phyloP scores from a whole-genome alignment of 768 basidiomycete species.

The Gymnopilus junonius region DNA sequence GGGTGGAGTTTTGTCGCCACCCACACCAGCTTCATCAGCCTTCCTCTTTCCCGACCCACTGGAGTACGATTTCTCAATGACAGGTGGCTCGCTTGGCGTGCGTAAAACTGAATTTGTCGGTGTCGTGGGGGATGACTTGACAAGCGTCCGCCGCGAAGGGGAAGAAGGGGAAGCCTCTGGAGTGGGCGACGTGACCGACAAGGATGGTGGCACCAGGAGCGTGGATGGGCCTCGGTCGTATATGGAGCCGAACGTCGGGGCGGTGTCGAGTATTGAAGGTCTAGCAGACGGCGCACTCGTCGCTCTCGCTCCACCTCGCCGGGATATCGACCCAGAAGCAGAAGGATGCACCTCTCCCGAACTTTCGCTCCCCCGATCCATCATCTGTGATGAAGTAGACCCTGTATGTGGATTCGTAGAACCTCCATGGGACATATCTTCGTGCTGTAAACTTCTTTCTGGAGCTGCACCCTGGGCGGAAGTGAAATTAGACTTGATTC shows the following conservation, averaged over 20 bases:
- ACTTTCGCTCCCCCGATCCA: slow-evolving; percentile 22
- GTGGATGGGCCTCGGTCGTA: slow-evolving; percentile 33
- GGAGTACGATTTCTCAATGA: slow-evolving; percentile 38
- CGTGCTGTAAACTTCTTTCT: slow-evolving; percentile 14
- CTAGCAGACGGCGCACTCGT: slow-evolving; percentile 28
- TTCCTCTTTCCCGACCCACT: slow-evolving; percentile 65
- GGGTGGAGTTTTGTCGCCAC: slow-evolving; percentile 61
- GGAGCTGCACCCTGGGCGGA: slow-evolving; percentile 10
- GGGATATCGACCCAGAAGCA: slow-evolving; percentile 17
- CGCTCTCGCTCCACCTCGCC: slow-evolving; percentile 20
- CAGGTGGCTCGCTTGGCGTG: slow-evolving; percentile 32
- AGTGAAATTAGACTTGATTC: slow-evolving; percentile 4
- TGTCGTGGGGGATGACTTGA: slow-evolving; percentile 34
- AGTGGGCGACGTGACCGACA: slow-evolving; percentile 45
- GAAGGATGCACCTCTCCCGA: slow-evolving; percentile 12
- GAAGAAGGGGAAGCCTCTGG: slow-evolving; percentile 45
- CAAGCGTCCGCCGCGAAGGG: slow-evolving; percentile 28
- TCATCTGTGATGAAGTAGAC: slow-evolving; percentile 20
- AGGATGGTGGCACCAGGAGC: slow-evolving; percentile 39
- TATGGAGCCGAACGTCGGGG: slow-evolving; percentile 23
- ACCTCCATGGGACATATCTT: slow-evolving; percentile 28
- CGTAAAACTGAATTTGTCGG: slow-evolving; percentile 32
- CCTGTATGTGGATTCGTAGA: slow-evolving; percentile 21
- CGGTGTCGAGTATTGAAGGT: slow-evolving; percentile 31
- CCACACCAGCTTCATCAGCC: slow-evolving; percentile 66